Evolutionary conservation across 2,329 filamentous ascomycete genomes (phyloP), one percentile per base, ranked within the genome.

Genomic region (Elsinoe necatrix): DNA sequence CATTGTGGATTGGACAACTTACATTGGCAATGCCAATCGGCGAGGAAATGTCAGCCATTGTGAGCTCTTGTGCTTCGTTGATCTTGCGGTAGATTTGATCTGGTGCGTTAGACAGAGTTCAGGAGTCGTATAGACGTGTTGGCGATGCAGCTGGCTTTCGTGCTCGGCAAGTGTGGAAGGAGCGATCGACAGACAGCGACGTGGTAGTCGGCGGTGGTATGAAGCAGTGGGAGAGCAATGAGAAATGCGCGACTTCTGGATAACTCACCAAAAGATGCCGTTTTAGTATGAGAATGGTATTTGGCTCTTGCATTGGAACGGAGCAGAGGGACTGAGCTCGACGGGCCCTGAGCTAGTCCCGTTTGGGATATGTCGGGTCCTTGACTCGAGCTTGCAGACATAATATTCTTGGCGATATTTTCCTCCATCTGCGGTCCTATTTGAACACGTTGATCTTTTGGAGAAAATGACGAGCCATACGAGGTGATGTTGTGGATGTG

Each of bases 1-100:
- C 27, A 43, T 34, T 16, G 48, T 57, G 56, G 42, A 51, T 59
- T 41, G 18, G 8, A 23, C 12, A 56, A 80, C 81, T 72, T 73
- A 85, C 82, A 72, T 86, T 85, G 78, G 83, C 83, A 81, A 86
- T 86, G 76, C 83, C 83, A 80, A 86, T 86, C 65, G 82, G 82
- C 67, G 81, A 80, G 59, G 80, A 77, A 63, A 80, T 81, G 68
- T 85, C 82, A 65, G 81, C 80, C 81, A 84, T 84, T 62, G 64
- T 70, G 67, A 62, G 58, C 52, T 60, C 35, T 54, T 59, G 58
- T 39, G 58, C 35, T 47, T 56, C 29, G 54, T 41, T 51, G 51
- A 47, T 47, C 54, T 51, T 51, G 41, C 31, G 29, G 47, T 58
- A 54, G 54, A 56, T 56, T 31, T 37, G 54, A 12, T 37, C 54